Percentiles rank a stretch among this genome's conserved stretches.
Evolutionary conservation across 2,329 filamentous ascomycete species (phyloP).

Genomic region (Claviceps spartinae): DNA sequence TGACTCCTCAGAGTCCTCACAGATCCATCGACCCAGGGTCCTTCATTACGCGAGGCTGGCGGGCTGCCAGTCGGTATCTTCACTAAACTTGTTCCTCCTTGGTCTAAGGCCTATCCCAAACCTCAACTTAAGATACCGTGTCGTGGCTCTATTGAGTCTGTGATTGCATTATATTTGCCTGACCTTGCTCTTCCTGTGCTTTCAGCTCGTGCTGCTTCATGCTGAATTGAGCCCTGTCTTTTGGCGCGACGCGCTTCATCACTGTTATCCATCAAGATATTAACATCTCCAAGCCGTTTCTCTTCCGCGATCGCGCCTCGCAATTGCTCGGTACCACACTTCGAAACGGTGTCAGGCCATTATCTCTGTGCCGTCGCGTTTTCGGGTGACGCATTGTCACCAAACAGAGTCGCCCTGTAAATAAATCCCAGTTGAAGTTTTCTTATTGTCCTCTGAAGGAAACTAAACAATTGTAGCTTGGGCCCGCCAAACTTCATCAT

Average conservation of each 20-base stretch:
- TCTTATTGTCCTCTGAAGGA: neutral
- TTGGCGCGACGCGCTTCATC: neutral
- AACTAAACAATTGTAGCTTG: neutral
- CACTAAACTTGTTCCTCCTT: neutral
- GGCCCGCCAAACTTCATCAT: neutral
- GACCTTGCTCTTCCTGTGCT: neutral
- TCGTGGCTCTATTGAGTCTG: neutral
- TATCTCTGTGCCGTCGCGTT: neutral
- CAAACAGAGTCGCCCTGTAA: conserved; percentile 1
- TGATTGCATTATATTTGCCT: neutral
- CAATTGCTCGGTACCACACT: neutral
- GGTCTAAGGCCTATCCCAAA: neutral
- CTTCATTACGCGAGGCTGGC: neutral
- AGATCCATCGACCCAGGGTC: neutral
- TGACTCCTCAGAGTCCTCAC: conserved; percentile 7
- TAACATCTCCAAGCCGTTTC: neutral
- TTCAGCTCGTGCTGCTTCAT: neutral
- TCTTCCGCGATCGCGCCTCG: neutral
- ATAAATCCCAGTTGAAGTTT: neutral
- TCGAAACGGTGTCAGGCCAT: neutral
- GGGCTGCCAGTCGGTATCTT: neutral
- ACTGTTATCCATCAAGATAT: neutral
- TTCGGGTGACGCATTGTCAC: neutral
- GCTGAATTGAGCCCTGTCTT: neutral
- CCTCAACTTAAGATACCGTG: neutral